phyloP scores from a whole-genome alignment of 2,329 filamentous ascomycete genomes.

The Aspergillus amoenus region DNA sequence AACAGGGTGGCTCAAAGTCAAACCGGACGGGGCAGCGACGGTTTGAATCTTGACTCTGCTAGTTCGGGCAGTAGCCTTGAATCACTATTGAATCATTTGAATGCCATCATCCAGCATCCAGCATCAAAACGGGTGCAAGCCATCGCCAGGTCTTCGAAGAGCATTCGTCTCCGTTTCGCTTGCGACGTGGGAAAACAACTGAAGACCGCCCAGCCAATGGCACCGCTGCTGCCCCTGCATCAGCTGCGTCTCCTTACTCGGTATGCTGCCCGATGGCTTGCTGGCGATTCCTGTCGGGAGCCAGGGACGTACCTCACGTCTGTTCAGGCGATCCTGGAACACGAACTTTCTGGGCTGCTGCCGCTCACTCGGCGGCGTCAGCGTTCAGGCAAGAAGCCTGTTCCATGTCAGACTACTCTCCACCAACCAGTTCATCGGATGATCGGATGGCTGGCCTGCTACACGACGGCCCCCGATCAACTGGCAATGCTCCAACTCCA shows the following conservation, averaged over 20 bases:
- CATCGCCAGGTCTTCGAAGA: too few species aligned
- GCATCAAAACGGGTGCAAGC: too few species aligned
- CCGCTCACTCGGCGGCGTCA: background rate
- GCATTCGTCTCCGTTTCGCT: background rate
- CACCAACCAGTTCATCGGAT: slow-evolving; percentile 6
- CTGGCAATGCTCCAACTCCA: background rate
- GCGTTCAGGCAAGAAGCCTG: background rate
- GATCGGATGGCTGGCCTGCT: background rate
- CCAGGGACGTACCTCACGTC: background rate
- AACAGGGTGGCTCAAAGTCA: background rate
- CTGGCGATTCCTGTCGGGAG: slow-evolving; percentile 4
- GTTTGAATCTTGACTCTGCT: too few species aligned
- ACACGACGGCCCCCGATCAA: background rate
- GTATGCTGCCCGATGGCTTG: slow-evolving; percentile 8
- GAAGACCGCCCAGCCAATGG: background rate
- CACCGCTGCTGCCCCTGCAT: slow-evolving; percentile 8
- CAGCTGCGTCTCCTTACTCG: slow-evolving; percentile 9
- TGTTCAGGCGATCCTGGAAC: background rate
- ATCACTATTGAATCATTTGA: background rate
- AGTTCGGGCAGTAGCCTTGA: background rate
- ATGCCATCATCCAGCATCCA: too few species aligned
- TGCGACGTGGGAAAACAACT: background rate
- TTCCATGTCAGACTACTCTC: background rate
- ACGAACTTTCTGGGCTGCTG: background rate
- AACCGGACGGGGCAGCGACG: background rate